These are phyloP conservation scores for Solanum chaucha DNA, from an alignment of 257 asterid genomes.

Conservation along the genomic window DNA sequence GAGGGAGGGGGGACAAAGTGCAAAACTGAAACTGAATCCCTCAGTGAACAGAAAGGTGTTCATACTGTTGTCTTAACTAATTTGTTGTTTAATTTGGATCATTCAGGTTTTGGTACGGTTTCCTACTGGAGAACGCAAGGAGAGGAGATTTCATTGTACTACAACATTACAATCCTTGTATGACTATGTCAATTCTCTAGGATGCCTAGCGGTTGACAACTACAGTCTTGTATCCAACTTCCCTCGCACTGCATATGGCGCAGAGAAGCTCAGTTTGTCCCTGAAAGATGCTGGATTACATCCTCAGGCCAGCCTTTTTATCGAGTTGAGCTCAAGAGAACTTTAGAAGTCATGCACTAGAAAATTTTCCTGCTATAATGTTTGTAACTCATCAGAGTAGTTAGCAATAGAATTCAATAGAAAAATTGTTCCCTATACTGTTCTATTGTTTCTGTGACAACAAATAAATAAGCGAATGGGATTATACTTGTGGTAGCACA, in stretches of 20 bases:
- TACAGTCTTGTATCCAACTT: slow-evolving; percentile 79
- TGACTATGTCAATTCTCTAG: slow-evolving; percentile 86
- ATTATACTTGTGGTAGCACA: not conserved
- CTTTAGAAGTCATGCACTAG: not conserved
- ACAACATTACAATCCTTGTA: slow-evolving; percentile 47
- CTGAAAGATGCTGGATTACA: slow-evolving; percentile 87
- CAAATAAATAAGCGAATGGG: not conserved
- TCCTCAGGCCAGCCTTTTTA: slow-evolving; percentile 95
- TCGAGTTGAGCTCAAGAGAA: slow-evolving; percentile 50
- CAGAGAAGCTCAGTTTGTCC: slow-evolving; percentile 44
- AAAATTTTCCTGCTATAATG: not conserved
- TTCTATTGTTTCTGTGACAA: not conserved
- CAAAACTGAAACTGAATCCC: not conserved
- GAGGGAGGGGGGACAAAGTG: not conserved
- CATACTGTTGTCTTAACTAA: not conserved
- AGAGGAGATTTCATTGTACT: slow-evolving; percentile 64
- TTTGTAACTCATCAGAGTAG: not conserved
- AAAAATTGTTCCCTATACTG: not conserved
- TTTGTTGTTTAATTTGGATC: not conserved
- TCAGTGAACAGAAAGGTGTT: not conserved
- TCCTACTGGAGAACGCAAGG: slow-evolving; percentile 91
- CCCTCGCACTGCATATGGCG: slow-evolving; percentile 76
- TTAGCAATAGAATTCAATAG: not conserved
- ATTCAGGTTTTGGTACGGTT: slow-evolving; percentile 90
- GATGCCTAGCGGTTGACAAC: slow-evolving; percentile 49